Evolutionary conservation across 2,329 filamentous ascomycete species (phyloP).

Genomic region (Sarocladium strictum): DNA sequence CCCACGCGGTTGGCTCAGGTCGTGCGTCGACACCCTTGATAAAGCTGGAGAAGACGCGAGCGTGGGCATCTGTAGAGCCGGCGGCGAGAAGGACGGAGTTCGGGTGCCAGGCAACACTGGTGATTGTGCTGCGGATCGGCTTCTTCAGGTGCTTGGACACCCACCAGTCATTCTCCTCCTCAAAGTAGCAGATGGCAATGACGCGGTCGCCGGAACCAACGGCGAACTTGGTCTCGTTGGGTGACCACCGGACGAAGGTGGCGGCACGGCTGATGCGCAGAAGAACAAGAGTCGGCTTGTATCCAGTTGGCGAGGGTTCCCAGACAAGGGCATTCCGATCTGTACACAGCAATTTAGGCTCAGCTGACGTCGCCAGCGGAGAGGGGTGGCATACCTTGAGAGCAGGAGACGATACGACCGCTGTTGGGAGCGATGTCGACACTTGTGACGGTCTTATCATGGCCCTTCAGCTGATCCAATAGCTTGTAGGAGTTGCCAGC

Average conservation of each 20-base stretch:
- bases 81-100: conserved; percentile 94
- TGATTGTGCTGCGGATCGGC: conserved; percentile 95
- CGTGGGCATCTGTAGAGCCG: conserved; percentile 95
- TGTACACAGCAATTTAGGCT: conserved; percentile 27
- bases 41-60: conserved; percentile 89
- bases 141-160: conserved; percentile 99
- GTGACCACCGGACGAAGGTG: conserved; percentile 95
- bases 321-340: conserved; percentile 97
- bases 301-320: conserved; percentile 87
- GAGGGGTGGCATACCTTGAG: conserved; percentile 60
- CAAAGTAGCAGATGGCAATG: conserved; percentile 97
- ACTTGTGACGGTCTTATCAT: conserved; percentile 94
- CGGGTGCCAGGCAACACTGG: conserved; percentile 91
- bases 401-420: conserved; percentile 95
- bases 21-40: conserved; percentile 89
- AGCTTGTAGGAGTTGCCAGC: conserved; percentile 71
- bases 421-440: conserved; percentile 90
- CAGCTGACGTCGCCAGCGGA: not conserved
- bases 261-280: conserved; percentile 95
- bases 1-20: conserved; percentile 85
- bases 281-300: conserved; percentile 95
- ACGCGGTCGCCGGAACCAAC: conserved; percentile 93
- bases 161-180: conserved; percentile 99
- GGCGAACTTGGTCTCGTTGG: conserved; percentile 94
- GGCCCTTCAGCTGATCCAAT: conserved; percentile 88